Evolutionary conservation across 202 grass and related monocot genomes (phyloP), one percentile per base, ranked within the genome.

Genomic region (Cymbopogon flexuosus): DNA sequence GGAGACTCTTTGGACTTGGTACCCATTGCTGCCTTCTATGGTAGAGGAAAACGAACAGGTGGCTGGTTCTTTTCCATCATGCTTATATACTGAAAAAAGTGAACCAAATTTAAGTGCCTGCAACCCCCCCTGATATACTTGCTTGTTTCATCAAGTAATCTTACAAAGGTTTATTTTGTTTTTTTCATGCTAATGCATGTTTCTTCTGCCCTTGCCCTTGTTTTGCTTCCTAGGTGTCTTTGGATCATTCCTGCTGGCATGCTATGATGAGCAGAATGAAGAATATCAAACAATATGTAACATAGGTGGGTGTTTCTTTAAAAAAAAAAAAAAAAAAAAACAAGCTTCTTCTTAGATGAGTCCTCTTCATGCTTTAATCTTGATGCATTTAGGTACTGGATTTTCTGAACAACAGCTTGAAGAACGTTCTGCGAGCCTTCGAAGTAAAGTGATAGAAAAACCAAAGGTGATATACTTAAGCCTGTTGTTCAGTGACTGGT

Each of bases 251-350:
- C 88, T 98, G 36, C 82, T 93, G 59, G 96, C 96, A 72, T 98
- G 92, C 80, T 98, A 98, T 61, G 90, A 98, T 85, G 96, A 98
- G 61, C 82, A 93, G n/a, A 98, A 98, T 62, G 96, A 98, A 66
- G 96, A 98, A 87, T 98, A 98, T 67, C 90, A 98, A 91, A 95
- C 86, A 54, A 99, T 99, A 68, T 99, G 96, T 68, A 99, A 95
- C 69, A 99, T 99, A 88, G 96, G 96, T 94, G 91, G 75, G n/a
- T n/a, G n/a, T n/a, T n/a, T n/a, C n/a, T n/a, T n/a, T n/a, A n/a
- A n/a, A n/a, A n/a, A n/a, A n/a, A n/a, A n/a, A n/a, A n/a, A n/a
- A n/a, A n/a, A 27, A 27, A 27, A 27, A 27, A 27, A 27, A 27
- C 27, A 39, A 35, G 36, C 60, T 71, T 69, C 63, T 27, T 27